phyloP scores from a whole-genome alignment of 495 filamentous ascomycete genomes.

The Cryomyces minteri region DNA sequence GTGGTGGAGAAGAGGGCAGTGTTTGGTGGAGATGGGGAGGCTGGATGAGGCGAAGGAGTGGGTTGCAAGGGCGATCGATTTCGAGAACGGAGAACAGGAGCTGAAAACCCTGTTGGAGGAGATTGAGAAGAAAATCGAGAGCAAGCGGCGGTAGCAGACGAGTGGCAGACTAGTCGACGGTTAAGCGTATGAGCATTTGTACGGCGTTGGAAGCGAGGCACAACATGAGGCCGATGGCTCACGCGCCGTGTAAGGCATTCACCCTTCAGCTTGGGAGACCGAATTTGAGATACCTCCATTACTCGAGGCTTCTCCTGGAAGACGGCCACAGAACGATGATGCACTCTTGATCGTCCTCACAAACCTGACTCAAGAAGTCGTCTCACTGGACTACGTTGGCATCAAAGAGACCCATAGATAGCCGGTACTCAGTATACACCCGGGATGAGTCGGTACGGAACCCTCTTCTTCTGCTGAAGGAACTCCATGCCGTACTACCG shows the following conservation, averaged over 20 bases:
- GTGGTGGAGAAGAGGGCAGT: constrained; percentile 74
- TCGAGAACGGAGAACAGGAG: constrained; percentile 63
- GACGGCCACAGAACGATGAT: too few species aligned
- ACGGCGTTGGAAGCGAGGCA: too few species aligned
- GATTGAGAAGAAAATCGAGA: constrained; percentile 32
- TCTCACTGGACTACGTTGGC: too few species aligned
- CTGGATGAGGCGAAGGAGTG: constrained; percentile 64
- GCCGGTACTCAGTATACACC: background rate
- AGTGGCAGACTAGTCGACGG: background rate
- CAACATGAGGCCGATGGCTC: too few species aligned
- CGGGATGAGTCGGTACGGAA: background rate
- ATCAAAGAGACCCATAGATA: too few species aligned
- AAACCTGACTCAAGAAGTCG: too few species aligned
- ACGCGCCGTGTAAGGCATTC: too few species aligned
- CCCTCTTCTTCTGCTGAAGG: background rate
- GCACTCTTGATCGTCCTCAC: too few species aligned
- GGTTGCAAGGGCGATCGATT: constrained; percentile 55
- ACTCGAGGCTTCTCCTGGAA: too few species aligned
- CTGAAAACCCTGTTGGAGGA: constrained; percentile 50
- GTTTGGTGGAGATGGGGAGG: constrained; percentile 78
- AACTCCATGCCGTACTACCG: background rate
- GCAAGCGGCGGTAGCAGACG: constrained; percentile 3
- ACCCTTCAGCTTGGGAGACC: too few species aligned
- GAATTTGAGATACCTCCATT: too few species aligned
- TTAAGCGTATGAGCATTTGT: too few species aligned